Conservation (phyloP, 352 stramenopile species). For the Phytophthora europaea region DNA sequence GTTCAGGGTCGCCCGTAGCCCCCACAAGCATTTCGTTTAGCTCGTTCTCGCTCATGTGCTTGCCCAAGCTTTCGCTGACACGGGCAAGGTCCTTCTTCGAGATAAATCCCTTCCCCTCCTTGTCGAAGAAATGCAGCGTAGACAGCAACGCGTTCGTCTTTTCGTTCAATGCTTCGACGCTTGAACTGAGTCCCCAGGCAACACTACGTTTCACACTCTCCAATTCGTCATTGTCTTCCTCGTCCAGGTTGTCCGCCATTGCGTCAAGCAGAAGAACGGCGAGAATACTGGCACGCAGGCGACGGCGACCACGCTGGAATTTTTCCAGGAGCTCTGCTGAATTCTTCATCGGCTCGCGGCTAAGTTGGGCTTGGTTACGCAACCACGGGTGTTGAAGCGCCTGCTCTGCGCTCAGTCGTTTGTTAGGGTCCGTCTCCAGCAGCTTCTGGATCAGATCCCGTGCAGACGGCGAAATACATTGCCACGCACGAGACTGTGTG, state of each 20-base stretch:
- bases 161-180: slow-evolving; percentile 66
- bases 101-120: slow-evolving; percentile 86
- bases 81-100: slow-evolving; percentile 80
- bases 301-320: slow-evolving; percentile 82
- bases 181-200: slow-evolving; percentile 81
- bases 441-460: slow-evolving; percentile 81
- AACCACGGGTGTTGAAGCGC: slow-evolving; percentile 84
- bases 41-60: slow-evolving; percentile 77
- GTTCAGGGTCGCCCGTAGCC: slow-evolving; percentile 76
- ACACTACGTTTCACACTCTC: slow-evolving; percentile 57
- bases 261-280: slow-evolving; percentile 76
- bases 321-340: slow-evolving; percentile 78
- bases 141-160: slow-evolving; percentile 78
- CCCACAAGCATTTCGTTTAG: slow-evolving; percentile 89
- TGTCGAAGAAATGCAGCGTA: slow-evolving; percentile 82
- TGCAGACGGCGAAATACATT: slow-evolving; percentile 69
- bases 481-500: slow-evolving; percentile 77
- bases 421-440: slow-evolving; percentile 69
- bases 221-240: slow-evolving; percentile 43
- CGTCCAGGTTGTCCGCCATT: slow-evolving; percentile 56
- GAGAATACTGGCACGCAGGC: slow-evolving; percentile 82
- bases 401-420: slow-evolving; percentile 72
- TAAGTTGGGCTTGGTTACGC: slow-evolving; percentile 60
- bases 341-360: slow-evolving; percentile 66
- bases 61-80: slow-evolving; percentile 78